phyloP scores from a whole-genome alignment of 176 grass and related monocot genomes.

The Hordeum marinum region DNA sequence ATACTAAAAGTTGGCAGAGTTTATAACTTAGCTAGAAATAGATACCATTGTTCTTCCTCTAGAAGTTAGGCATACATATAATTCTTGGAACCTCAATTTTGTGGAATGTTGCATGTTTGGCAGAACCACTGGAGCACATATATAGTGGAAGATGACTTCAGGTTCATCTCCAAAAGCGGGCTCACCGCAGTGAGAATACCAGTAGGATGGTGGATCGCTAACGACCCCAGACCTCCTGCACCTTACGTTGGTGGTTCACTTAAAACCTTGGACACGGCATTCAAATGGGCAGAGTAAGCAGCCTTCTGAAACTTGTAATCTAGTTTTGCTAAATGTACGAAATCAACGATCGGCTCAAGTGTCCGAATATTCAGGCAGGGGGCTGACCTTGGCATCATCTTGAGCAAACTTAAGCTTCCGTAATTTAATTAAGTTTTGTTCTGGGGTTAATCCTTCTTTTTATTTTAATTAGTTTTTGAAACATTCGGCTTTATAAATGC shows the following conservation, averaged over 20 bases:
- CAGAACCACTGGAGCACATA: constrained; percentile 51
- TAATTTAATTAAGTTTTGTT: neutral
- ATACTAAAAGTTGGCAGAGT: too few relatives aligned
- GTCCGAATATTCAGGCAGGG: too few relatives aligned
- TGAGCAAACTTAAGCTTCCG: neutral
- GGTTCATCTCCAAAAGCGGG: constrained; percentile 25
- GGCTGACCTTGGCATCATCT: neutral
- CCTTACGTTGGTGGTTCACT: constrained; percentile 58
- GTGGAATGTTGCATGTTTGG: neutral
- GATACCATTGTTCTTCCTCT: too few relatives aligned
- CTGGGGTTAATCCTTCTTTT: too few relatives aligned
- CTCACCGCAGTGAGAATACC: constrained; percentile 48
- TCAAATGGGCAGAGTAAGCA: constrained; percentile 54
- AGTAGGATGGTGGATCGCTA: constrained; percentile 59
- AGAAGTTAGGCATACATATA: neutral
- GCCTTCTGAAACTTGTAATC: neutral
- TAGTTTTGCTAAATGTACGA: too few relatives aligned
- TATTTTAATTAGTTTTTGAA: too few relatives aligned
- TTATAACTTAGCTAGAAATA: too few relatives aligned
- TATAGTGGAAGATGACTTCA: constrained; percentile 52
- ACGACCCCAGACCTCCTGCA: constrained; percentile 36
- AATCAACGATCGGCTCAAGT: too few relatives aligned
- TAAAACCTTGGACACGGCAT: constrained; percentile 39
- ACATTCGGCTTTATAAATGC: neutral
- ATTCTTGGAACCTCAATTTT: neutral